These are phyloP conservation scores for Trapa incisa DNA, from an alignment of 345 rosid species.

Conservation along the genomic window DNA sequence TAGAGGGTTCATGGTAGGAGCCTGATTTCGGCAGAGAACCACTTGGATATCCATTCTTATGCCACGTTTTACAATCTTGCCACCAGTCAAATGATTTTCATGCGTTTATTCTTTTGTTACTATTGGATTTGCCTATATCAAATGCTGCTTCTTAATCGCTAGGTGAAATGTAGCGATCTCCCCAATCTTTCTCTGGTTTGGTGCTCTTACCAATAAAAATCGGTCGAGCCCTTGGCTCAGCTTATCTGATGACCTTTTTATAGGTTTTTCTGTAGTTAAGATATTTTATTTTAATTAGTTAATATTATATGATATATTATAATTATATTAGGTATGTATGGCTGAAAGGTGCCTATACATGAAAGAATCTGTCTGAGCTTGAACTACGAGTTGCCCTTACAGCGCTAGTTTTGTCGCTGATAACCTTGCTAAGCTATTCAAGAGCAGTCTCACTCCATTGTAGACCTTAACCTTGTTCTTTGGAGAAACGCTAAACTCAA, in stretches of 20 bases:
- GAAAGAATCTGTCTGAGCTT: constrained; percentile 39
- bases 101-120: too few species aligned
- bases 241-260: constrained; percentile 5
- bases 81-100: background rate
- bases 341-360: constrained; percentile 15
- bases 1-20: background rate
- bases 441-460: constrained; percentile 46
- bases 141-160: background rate
- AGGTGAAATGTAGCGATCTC: background rate
- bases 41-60: background rate
- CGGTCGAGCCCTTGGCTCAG: background rate
- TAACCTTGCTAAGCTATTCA: constrained; percentile 35
- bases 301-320: too few species aligned
- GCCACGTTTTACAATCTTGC: background rate
- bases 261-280: constrained; percentile 1
- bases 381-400: constrained; percentile 73
- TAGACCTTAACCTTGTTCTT: constrained; percentile 63
- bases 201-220: background rate
- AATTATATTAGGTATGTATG: background rate
- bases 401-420: constrained; percentile 55
- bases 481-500: constrained; percentile 67
- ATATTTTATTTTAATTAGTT: too few species aligned
- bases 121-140: background rate
- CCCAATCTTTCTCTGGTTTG: background rate
- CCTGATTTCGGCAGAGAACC: background rate